Evolutionary conservation across 2,329 filamentous ascomycete species (phyloP).

Genomic region (Cladophialophora chaetospira): DNA sequence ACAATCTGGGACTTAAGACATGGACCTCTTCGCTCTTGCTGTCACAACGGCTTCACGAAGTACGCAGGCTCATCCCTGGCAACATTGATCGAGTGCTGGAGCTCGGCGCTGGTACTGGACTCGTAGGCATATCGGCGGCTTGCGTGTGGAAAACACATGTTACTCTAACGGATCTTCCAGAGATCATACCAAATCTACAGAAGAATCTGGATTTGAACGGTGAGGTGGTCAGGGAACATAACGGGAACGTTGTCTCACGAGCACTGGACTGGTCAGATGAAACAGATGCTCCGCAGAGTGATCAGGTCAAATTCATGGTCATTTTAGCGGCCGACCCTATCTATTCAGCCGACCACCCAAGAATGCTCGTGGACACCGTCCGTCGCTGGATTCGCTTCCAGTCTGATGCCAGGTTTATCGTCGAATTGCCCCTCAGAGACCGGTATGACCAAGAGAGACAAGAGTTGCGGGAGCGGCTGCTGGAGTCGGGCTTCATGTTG

Average conservation of each 20-base stretch:
- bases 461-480: constrained; percentile 65
- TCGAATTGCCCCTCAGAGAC: constrained; percentile 81
- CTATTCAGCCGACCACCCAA: constrained; percentile 82
- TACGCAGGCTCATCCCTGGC: constrained; percentile 33
- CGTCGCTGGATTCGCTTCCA: constrained; percentile 63
- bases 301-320: constrained; percentile 55
- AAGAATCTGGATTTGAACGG: constrained; percentile 70
- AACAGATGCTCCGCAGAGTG: constrained; percentile 35
- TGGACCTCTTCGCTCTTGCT: constrained; percentile 92
- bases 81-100: constrained; percentile 60
- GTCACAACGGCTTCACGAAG: constrained; percentile 64
- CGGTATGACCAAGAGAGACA: constrained; percentile 63
- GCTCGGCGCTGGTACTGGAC: constrained; percentile 84
- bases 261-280: constrained; percentile 69
- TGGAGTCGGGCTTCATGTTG: constrained; percentile 49
- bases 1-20: constrained; percentile 89
- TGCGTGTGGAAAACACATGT: constrained; percentile 67
- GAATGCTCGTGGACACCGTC: constrained; percentile 71
- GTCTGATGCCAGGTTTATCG: constrained; percentile 64
- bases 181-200: constrained; percentile 80
- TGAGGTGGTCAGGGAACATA: constrained; percentile 54
- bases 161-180: constrained; percentile 77
- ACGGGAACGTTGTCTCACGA: constrained; percentile 54
- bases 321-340: constrained; percentile 84
- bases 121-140: constrained; percentile 85